These are phyloP conservation scores for Ceratocystis diversiconidia DNA, from an alignment of 2,329 filamentous ascomycete genomes.

Conservation along the genomic window DNA sequence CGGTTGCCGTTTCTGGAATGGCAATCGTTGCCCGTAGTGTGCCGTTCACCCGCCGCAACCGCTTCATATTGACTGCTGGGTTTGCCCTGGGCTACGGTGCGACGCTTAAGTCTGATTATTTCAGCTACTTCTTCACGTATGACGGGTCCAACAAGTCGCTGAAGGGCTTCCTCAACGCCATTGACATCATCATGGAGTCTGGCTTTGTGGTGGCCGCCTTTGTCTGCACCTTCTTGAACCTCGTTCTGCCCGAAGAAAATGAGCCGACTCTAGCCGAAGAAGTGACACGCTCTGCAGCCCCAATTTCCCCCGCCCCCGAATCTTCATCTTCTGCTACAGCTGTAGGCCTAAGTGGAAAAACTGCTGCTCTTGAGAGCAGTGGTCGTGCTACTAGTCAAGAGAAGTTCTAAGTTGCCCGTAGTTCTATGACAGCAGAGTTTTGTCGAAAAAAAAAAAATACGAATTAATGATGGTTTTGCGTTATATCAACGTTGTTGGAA, in stretches of 20 bases:
- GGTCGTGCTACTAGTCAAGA: slow-evolving; percentile 5
- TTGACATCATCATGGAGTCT: slow-evolving; percentile 58
- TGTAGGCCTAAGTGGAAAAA: not conserved
- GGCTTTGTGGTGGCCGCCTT: slow-evolving; percentile 64
- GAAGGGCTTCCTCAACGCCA: slow-evolving; percentile 60
- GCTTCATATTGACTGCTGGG: slow-evolving; percentile 67
- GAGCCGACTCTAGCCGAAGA: slow-evolving; percentile 35
- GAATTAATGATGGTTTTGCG: too few species aligned
- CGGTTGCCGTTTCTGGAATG: slow-evolving; percentile 64
- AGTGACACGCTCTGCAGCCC: not conserved
- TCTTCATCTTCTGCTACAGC: not conserved
- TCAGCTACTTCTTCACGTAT: slow-evolving; percentile 59
- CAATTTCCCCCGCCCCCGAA: not conserved
- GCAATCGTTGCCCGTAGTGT: slow-evolving; percentile 57
- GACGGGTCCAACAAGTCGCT: slow-evolving; percentile 51
- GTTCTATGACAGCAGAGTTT: not conserved
- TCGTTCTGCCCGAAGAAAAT: slow-evolving; percentile 59
- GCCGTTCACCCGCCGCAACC: slow-evolving; percentile 62
- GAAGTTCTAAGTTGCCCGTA: slow-evolving; percentile 6
- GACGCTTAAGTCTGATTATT: slow-evolving; percentile 53
- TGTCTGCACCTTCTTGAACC: slow-evolving; percentile 57
- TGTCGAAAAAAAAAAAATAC: too few species aligned
- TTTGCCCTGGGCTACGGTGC: slow-evolving; percentile 60
- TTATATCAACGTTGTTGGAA: too few species aligned
- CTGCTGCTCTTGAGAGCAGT: slow-evolving; percentile 1